Evolutionary conservation across 805 yeast species (phyloP), one percentile per base, ranked within the genome.

Genomic region (Candida broadrunensis): DNA sequence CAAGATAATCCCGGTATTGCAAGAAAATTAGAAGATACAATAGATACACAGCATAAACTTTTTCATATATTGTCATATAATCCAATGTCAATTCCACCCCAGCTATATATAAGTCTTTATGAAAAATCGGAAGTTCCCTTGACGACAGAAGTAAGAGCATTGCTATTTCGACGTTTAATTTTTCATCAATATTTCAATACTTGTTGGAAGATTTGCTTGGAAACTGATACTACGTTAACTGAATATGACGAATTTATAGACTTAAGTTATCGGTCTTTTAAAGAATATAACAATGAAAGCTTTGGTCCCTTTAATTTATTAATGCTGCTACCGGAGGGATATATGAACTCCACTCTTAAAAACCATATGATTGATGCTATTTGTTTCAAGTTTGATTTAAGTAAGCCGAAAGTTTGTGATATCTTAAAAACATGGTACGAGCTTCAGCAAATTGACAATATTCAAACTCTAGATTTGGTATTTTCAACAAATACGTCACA

Each of bases 211-310:
- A 39, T 60, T 11, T 49, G 57, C 26, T 31, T 63, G 2, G 53
- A 51, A 21, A 56, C 57, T 12, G 49, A 56, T 9, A 49, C 59
- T 16, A 53, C 65, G 14, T 50, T 70, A 14, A 54, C 53, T 15
- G 75, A 68, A 37, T 47, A 68, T 17, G 73, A 69, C 41, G 72
- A 67, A 13, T 48, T 60, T 29, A 48, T 66, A 23, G 71, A 63
- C 13, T 41, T 55, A 18, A 49, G 64, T 8, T 44, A 52, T n/a
- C 33, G 41, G 3, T 45, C 49, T 13, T 43, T 64, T 15, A 37
- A 39, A 25, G 44, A 46, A 4, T 46, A 46, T 30, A 47, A 55
- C 27, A 52, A 58, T 36, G 12, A 46, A n/a, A 39, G 38, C 4
- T 48, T 66, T 32, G 68, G 70, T 1, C 33, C 60, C 1, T 52